These are phyloP conservation scores for Fusarium tuaranense DNA, from an alignment of 2,329 filamentous ascomycete species.

Conservation along the genomic window DNA sequence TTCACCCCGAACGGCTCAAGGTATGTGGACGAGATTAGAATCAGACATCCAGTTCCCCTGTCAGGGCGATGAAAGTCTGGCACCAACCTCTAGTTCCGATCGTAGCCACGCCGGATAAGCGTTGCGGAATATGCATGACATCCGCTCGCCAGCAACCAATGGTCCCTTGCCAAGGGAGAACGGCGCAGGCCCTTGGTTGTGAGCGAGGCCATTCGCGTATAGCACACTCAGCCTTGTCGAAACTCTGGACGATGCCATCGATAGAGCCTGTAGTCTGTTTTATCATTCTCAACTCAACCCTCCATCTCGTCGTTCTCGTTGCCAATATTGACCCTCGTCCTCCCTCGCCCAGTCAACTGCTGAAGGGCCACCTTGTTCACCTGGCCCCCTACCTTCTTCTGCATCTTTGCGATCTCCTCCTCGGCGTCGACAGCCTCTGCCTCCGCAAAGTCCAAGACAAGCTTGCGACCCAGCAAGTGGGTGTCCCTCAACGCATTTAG, in stretches of 20 bases:
- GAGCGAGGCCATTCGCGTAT: constrained; percentile 25
- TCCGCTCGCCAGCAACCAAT: constrained; percentile 30
- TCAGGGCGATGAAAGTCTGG: constrained; percentile 47
- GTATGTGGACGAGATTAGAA: constrained; percentile 58
- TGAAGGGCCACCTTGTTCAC: constrained; percentile 91
- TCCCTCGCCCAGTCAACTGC: constrained; percentile 83
- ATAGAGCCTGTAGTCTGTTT: constrained; percentile 35
- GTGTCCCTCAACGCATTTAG: constrained; percentile 92
- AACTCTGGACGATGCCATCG: constrained; percentile 19
- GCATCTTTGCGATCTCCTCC: constrained; percentile 96
- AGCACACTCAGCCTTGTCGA: constrained; percentile 42
- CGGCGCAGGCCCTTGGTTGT: constrained; percentile 18
- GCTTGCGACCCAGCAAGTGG: constrained; percentile 87
- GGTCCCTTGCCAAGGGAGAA: constrained; percentile 46
- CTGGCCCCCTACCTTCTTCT: constrained; percentile 93
- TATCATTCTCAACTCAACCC: constrained; percentile 22
- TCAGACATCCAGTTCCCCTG: constrained; percentile 49
- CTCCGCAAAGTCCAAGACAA: constrained; percentile 92
- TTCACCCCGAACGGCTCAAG: constrained; percentile 42
- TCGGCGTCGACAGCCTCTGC: constrained; percentile 92
- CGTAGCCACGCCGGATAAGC: constrained; percentile 32
- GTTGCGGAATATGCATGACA: constrained; percentile 29
- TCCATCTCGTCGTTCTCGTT: constrained; percentile 73
- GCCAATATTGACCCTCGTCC: constrained; percentile 90
- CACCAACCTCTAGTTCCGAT: constrained; percentile 36